Conservation (phyloP, 1,284 basidiomycete genomes). For the Veloporphyrellus conicus region DNA sequence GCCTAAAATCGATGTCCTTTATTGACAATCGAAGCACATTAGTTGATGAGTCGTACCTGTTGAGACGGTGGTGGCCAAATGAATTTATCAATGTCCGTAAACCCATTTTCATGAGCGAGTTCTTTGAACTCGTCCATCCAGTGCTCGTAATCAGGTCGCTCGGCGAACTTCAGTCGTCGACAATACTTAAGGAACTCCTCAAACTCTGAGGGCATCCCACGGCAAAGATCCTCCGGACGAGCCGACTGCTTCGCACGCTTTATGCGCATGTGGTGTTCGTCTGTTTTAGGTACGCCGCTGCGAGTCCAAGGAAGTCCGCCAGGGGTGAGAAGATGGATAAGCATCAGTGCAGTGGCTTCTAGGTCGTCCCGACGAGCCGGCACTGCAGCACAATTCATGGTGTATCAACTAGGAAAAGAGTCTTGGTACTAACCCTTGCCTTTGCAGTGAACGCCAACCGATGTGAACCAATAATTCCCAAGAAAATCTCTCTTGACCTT, state of each 20-base stretch:
- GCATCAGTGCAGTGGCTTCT: conserved; percentile 70
- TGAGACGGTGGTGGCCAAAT: conserved; percentile 62
- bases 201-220: conserved; percentile 62
- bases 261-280: conserved; percentile 55
- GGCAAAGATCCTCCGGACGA: conserved; percentile 62
- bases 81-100: conserved; percentile 53
- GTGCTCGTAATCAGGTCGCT: conserved; percentile 57
- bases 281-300: conserved; percentile 67
- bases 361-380: conserved; percentile 72
- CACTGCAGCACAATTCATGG: conserved; percentile 40
- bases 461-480: conserved; percentile 76
- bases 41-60: conserved; percentile 19
- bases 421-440: conserved; percentile 51
- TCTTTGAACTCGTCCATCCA: conserved; percentile 61
- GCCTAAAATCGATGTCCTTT: conserved; percentile 15
- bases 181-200: conserved; percentile 72
- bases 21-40: neutral
- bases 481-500: conserved; percentile 66
- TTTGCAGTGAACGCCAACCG: conserved; percentile 69
- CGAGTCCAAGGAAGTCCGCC: conserved; percentile 72
- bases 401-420: conserved; percentile 13
- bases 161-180: conserved; percentile 60
- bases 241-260: conserved; percentile 58
- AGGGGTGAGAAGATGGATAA: conserved; percentile 71
- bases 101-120: conserved; percentile 57